phyloP scores from a whole-genome alignment of 192 early-diverging fungal species.

The Dissophora ornata region DNA sequence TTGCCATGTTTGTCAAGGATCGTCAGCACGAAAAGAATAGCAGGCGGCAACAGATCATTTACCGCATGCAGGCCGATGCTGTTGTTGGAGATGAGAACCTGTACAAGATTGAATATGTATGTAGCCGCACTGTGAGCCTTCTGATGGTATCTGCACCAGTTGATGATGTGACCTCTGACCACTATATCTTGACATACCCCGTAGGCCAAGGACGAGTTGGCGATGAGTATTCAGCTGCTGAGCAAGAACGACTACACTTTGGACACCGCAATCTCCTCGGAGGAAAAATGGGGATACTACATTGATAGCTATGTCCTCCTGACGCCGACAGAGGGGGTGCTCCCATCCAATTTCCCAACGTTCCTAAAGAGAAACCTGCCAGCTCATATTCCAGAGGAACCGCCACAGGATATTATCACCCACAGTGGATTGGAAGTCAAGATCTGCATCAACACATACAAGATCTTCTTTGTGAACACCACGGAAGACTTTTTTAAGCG shows the following conservation, averaged over 20 bases:
- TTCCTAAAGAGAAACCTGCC: constrained; percentile 80
- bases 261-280: constrained; percentile 82
- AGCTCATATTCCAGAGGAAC: constrained; percentile 51
- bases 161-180: no score
- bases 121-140: constrained; percentile 7
- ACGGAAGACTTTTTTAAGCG: constrained; percentile 93
- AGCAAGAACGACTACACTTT: constrained; percentile 88
- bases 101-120: constrained; percentile 84
- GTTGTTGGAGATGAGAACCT: constrained; percentile 84
- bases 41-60: constrained; percentile 74
- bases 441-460: constrained; percentile 97
- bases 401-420: constrained; percentile 53
- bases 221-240: constrained; percentile 89
- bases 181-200: no score
- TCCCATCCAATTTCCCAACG: constrained; percentile 68
- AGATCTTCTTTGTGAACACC: constrained; percentile 94
- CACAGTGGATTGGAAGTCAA: constrained; percentile 90
- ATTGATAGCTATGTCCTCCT: constrained; percentile 95
- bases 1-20: constrained; percentile 75
- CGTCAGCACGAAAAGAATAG: constrained; percentile 59
- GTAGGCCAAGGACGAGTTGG: constrained; percentile 62
- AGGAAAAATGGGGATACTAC: constrained; percentile 96
- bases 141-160: no score
- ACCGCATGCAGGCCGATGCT: constrained; percentile 78
- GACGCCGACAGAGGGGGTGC: constrained; percentile 82